These are phyloP conservation scores for Paramecium octaurelia DNA, from an alignment of 73 alveolate species.

Conservation along the genomic window DNA sequence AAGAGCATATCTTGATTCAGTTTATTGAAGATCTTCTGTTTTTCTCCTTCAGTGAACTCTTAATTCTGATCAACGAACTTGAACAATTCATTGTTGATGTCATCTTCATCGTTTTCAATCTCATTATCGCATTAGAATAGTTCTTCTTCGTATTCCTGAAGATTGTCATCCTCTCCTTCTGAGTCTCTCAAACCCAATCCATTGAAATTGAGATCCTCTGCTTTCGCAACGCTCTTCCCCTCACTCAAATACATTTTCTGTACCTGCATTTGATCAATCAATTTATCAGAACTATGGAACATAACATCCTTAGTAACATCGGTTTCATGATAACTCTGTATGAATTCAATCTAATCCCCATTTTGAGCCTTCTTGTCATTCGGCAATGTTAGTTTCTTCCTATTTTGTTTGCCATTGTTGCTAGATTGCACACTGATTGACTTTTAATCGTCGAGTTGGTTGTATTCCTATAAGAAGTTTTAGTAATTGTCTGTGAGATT, in stretches of 20 bases:
- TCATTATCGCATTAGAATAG: background rate
- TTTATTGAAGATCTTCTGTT: background rate
- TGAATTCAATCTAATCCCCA: conserved; percentile 19
- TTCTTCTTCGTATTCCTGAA: conserved; percentile 26
- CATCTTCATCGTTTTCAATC: background rate
- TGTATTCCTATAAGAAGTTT: background rate
- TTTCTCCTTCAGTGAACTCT: background rate
- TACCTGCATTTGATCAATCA: background rate
- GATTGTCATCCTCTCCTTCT: background rate
- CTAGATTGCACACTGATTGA: background rate
- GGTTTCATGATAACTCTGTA: background rate
- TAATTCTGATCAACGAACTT: background rate
- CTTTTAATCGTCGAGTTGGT: conserved; percentile 9
- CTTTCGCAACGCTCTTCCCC: background rate
- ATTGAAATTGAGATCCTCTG: conserved; percentile 23
- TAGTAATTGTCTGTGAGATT: conserved; percentile 5
- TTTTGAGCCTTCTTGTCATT: background rate
- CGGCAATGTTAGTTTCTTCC: conserved; percentile 16
- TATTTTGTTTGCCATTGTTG: background rate
- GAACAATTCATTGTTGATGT: background rate
- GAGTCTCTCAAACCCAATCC: conserved; percentile 5
- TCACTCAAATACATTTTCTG: conserved; percentile 30
- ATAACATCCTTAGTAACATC: conserved; percentile 20
- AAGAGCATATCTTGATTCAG: background rate
- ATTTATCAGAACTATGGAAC: conserved; percentile 36